phyloP scores from a whole-genome alignment of 345 rosid genomes.

The Melaleuca quinquenervia region DNA sequence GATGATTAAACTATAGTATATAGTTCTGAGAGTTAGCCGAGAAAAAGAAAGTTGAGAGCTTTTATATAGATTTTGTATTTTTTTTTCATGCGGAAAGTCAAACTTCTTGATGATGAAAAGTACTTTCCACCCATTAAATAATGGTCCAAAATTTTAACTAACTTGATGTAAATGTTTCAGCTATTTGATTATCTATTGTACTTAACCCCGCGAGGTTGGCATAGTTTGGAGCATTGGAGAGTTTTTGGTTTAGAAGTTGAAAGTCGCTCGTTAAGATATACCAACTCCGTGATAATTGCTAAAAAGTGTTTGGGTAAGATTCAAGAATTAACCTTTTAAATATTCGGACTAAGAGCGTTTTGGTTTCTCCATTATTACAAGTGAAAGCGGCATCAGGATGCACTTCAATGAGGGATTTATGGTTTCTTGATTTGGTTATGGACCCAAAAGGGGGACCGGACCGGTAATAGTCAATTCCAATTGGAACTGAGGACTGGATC shows the following conservation, averaged over 20 bases:
- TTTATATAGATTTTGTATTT: not conserved
- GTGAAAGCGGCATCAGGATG: no score
- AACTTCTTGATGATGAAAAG: not conserved
- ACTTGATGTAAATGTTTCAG: not conserved
- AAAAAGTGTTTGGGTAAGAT: not conserved
- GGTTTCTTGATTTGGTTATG: not conserved
- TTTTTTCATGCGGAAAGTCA: not conserved
- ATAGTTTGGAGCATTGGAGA: not conserved
- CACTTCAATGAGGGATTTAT: no score
- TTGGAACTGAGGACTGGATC: not conserved
- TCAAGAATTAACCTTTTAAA: not conserved
- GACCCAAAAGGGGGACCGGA: no score
- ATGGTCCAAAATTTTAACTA: not conserved
- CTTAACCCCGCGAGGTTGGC: not conserved
- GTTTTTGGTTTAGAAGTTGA: not conserved
- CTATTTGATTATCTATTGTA: not conserved
- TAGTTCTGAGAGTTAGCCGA: not conserved
- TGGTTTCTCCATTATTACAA: not conserved
- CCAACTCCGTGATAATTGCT: not conserved
- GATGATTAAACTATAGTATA: not conserved
- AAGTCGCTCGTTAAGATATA: not conserved
- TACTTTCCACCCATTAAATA: not conserved
- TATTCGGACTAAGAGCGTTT: not conserved
- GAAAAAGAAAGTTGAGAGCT: not conserved
- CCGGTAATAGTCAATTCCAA: not conserved